Evolutionary conservation across 129 eudicot genomes (phyloP), one percentile per base, ranked within the genome.

Genomic region (Ambrosia trifida): DNA sequence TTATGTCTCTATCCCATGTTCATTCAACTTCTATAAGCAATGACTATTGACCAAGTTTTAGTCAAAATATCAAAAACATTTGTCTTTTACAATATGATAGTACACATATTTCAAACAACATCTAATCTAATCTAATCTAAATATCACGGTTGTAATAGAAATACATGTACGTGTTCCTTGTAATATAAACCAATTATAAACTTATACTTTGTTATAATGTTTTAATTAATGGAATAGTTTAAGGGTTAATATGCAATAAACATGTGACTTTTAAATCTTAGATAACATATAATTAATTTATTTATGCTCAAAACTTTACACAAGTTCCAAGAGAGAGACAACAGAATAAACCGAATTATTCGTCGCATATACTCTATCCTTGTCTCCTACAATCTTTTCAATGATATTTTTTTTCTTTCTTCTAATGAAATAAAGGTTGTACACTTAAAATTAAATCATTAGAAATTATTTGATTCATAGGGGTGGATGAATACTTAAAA

Each of bases 251-350:
- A 31, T 14, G 24, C 14, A 11, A 60, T 13, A 32, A 4, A 13
- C 20, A 13, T 31, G 31, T 70, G 40, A 53, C 65, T 38, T 54
- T 36, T 1, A 36, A 5, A 5, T 40, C 44, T 33, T 41, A 3
- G 11, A 36, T 52, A 53, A 47, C 10, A 5, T 20, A 20, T 19
- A 4, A 11, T 14, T 11, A 11, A 4, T 19, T 14, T 11, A 11
- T 13, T 28, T 57, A 16, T 57, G 64, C 64, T 28, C 38, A 69
- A 69, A 53, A 61, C 54, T 77, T 72, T 60, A 62, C 76, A 70
- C 36, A 62, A 41, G 66, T 78, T 67, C 67, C 76, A 78, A 63
- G 76, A 70, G 81, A 50, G 71, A 52, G 67, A 75, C 73, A 53
- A 30, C 59, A 76, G 16, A 66, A 32, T 54, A 43, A 43, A 77